Evolutionary conservation across 75 land plant species (phyloP).

Genomic region (Chamaecyparis obtusa): DNA sequence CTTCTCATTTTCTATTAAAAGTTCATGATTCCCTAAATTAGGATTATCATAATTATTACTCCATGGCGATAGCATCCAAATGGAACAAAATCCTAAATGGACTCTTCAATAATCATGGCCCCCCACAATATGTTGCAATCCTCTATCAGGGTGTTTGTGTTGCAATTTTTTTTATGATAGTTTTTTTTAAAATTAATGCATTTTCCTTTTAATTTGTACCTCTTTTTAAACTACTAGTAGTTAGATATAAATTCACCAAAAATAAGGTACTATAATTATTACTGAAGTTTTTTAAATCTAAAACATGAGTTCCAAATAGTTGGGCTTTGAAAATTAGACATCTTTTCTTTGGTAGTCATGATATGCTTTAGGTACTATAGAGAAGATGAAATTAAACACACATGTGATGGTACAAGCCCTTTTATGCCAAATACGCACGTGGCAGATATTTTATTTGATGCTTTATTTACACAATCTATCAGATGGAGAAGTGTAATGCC

Average conservation of each 20-base stretch:
- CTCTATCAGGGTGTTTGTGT: background rate
- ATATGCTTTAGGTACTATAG: background rate
- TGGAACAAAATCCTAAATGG: too few relatives aligned
- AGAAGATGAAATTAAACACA: constrained; percentile 6
- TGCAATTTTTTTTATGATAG: background rate
- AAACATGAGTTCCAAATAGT: background rate
- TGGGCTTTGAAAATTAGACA: background rate
- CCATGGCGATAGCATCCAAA: too few relatives aligned
- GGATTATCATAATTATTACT: too few relatives aligned
- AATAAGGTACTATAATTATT: background rate
- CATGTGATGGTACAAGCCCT: background rate
- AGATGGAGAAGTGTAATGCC: background rate
- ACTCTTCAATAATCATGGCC: too few relatives aligned
- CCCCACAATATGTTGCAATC: too few relatives aligned
- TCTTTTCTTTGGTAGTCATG: background rate
- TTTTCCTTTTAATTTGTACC: background rate
- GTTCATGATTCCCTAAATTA: too few relatives aligned
- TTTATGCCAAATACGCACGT: background rate
- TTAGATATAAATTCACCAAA: background rate
- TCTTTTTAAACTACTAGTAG: background rate
- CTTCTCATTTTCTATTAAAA: too few relatives aligned
- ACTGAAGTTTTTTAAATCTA: background rate
- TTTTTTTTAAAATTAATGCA: background rate
- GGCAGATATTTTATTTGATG: background rate
- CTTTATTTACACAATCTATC: background rate